Percentiles rank a stretch among this genome's conserved stretches.
Evolutionary conservation across 192 early-diverging fungal genomes (phyloP).

Genomic region (Entrophospora sp.): DNA sequence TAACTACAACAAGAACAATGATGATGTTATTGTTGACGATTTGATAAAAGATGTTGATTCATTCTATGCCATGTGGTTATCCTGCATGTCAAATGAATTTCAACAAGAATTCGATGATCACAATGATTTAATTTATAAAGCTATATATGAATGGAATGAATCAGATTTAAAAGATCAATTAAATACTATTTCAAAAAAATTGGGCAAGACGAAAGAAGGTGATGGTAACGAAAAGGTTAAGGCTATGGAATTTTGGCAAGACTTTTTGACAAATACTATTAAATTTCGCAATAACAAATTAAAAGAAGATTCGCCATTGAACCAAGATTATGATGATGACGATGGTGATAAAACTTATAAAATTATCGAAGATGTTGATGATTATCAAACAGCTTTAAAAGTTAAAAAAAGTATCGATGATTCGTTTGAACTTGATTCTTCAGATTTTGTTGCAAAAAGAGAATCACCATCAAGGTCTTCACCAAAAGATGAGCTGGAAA

Average conservation of each 20-base stretch:
- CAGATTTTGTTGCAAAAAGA: not conserved
- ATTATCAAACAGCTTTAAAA: not conserved
- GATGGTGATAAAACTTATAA: slow-evolving; percentile 23
- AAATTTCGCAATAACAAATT: slow-evolving; percentile 2
- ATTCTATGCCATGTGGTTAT: slow-evolving; percentile 30
- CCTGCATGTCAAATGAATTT: slow-evolving; percentile 23
- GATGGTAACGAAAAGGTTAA: slow-evolving; percentile 28
- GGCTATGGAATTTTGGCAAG: slow-evolving; percentile 28
- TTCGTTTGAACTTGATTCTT: not conserved
- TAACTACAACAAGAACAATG: too few relatives aligned
- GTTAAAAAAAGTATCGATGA: slow-evolving; percentile 1
- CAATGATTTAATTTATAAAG: slow-evolving; percentile 27
- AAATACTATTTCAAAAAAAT: slow-evolving; percentile 25
- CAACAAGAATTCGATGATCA: slow-evolving; percentile 27
- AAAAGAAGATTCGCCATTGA: too few relatives aligned
- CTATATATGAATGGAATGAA: slow-evolving; percentile 27
- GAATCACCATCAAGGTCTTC: too few relatives aligned
- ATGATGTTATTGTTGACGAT: not conserved
- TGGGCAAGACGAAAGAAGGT: slow-evolving; percentile 36
- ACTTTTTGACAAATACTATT: slow-evolving; percentile 28
- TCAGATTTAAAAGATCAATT: slow-evolving; percentile 24
- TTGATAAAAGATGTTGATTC: not conserved
- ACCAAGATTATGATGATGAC: too few relatives aligned
- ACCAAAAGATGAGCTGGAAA: too few relatives aligned
- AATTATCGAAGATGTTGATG: not conserved